phyloP scores from a whole-genome alignment of 805 yeast species.

The Candida sphagnicola region DNA sequence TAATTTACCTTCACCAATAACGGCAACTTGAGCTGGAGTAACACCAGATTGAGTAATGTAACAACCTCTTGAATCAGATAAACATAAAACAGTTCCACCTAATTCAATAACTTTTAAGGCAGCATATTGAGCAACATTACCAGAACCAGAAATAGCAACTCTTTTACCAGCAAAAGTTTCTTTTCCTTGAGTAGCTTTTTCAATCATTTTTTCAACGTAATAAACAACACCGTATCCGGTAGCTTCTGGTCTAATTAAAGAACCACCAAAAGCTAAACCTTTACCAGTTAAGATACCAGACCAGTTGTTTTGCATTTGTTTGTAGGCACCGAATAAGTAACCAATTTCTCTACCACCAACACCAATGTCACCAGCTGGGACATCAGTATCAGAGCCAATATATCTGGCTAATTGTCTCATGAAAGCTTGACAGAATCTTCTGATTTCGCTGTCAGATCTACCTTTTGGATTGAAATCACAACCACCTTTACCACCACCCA shows the following conservation, averaged over 20 bases:
- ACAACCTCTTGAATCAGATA: slow-evolving; percentile 93
- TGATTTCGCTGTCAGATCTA: slow-evolving; percentile 86
- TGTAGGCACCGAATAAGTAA: slow-evolving; percentile 95
- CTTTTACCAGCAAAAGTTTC: slow-evolving; percentile 90
- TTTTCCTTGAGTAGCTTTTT: slow-evolving; percentile 83
- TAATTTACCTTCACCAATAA: slow-evolving; percentile 73
- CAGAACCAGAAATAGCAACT: slow-evolving; percentile 96
- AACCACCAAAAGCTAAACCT: slow-evolving; percentile 98
- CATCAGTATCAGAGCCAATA: slow-evolving; percentile 97
- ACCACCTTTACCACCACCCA: slow-evolving; percentile 99
- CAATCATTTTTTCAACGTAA: slow-evolving; percentile 97
- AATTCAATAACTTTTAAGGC: slow-evolving; percentile 95
- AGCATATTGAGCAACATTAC: slow-evolving; percentile 99
- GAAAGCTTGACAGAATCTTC: slow-evolving; percentile 94
- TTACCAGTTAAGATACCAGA: slow-evolving; percentile 98
- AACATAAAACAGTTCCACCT: slow-evolving; percentile 91
- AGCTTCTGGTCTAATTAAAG: slow-evolving; percentile 98
- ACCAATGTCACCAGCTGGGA: slow-evolving; percentile 99
- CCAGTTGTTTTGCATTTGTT: slow-evolving; percentile 83
- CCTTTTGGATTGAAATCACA: slow-evolving; percentile 97
- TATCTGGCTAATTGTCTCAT: slow-evolving; percentile 94
- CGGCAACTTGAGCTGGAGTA: slow-evolving; percentile 73
- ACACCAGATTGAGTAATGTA: slow-evolving; percentile 78
- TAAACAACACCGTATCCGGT: slow-evolving; percentile 97
- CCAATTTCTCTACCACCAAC: slow-evolving; percentile 97